Base-by-base conservation (phyloP, 2,329 filamentous ascomycete genomes). In the Phoma sp. region DNA sequence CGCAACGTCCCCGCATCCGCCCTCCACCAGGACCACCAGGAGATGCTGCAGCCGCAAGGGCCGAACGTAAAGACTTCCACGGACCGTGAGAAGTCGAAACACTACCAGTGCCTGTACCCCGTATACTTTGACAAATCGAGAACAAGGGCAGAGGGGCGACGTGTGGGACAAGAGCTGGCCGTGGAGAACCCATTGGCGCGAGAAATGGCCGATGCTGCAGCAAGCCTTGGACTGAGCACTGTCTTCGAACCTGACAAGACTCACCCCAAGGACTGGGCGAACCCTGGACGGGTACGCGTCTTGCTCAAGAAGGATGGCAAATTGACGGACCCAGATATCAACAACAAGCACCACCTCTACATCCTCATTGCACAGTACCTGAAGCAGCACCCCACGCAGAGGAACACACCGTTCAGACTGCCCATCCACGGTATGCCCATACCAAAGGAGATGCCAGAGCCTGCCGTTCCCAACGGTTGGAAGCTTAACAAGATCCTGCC, bases 231-330 rank as follows among this genome's bases (percentile, higher is more conserved):
- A 25, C 79, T 92, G 29, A 83, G 85, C 57, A 87, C 89, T 36
- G 87, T 95, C 7, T 89, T 97, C 74, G 95, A 99, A 78, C 91
- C 93, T 1, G 89, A 90, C 71, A 96, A 96, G 81, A 84, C 87
- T 56, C 95, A 99, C 76, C 95, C 95, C 6, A 93, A 95, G 78
- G 95, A 99, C 80, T 99, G 95, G 95, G 88, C 89, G 51, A 99
- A 99, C 79, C 95, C 95, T 11, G 95, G 95, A 3, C 84, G 95
- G 54, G 91, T 98, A 59, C 87, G 91, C 65, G 86, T 98, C 42
- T 79, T 88, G 69, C 79, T 97, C 50, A 88, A 86, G 74, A 86
- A 83, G 59, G 80, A 84, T 55, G 84, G 84, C 28, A 76, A 76
- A 58, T 68, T 77, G 38, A 67, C 81, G 30, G 83, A 81, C 58